Conservation (phyloP, 352 stramenopile genomes). For the Phytophthora multivora region DNA sequence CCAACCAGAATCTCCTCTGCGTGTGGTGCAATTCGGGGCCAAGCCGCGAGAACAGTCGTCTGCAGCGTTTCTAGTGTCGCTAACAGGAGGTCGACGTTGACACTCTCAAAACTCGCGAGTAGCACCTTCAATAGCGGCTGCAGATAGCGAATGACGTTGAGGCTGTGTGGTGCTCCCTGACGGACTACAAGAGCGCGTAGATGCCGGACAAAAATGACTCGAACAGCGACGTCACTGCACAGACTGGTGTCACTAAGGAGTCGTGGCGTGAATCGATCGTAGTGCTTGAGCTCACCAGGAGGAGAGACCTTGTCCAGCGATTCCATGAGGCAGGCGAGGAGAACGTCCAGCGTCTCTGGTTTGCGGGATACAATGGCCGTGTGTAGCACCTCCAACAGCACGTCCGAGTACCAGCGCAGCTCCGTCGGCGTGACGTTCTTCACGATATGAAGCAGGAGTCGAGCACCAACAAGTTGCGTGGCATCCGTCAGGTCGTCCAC, state of each 20-base stretch:
- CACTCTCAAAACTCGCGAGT: slow-evolving; percentile 65
- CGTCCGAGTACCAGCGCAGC: slow-evolving; percentile 81
- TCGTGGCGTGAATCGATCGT: slow-evolving; percentile 70
- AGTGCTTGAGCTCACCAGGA: slow-evolving; percentile 56
- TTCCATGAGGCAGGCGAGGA: slow-evolving; percentile 64
- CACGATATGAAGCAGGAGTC: slow-evolving; percentile 68
- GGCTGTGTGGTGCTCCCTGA: slow-evolving; percentile 68
- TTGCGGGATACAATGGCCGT: slow-evolving; percentile 67
- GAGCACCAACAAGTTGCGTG: slow-evolving; percentile 65
- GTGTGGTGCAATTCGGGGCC: slow-evolving; percentile 74
- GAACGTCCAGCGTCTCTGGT: slow-evolving; percentile 51
- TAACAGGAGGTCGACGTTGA: slow-evolving; percentile 52
- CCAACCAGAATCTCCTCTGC: slow-evolving; percentile 69
- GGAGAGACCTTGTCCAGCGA: slow-evolving; percentile 69
- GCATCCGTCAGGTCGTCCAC: slow-evolving; percentile 72
- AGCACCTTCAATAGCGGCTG: slow-evolving; percentile 82
- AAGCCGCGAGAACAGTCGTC: slow-evolving; percentile 56
- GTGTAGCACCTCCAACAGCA: slow-evolving; percentile 76
- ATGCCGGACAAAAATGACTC: slow-evolving; percentile 59
- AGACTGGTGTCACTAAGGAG: slow-evolving; percentile 73
- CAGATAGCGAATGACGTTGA: slow-evolving; percentile 76
- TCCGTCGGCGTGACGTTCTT: slow-evolving; percentile 69
- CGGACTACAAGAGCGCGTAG: slow-evolving; percentile 50
- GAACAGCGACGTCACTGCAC: slow-evolving; percentile 57
- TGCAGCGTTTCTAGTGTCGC: slow-evolving; percentile 69